Evolutionary conservation across 495 filamentous ascomycete genomes (phyloP).

Genomic region (Daldinia grandis): DNA sequence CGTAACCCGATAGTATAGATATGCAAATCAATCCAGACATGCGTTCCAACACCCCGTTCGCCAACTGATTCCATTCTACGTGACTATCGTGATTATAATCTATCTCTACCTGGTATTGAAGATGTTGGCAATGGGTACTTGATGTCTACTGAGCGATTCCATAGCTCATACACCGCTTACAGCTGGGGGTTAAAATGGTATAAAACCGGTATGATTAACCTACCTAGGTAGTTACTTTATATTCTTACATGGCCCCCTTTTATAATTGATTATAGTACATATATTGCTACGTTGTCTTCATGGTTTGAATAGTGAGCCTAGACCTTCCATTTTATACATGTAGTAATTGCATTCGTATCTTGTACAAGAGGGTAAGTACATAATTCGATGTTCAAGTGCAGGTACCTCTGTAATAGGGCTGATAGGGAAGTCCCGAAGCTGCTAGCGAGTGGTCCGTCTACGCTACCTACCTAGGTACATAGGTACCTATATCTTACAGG

Average conservation of each 20-base stretch:
- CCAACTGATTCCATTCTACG: background rate
- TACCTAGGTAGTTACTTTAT: background rate
- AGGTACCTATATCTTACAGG: background rate
- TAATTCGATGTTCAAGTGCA: background rate
- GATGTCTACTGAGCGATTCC: background rate
- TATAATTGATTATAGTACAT: background rate
- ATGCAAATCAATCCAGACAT: conserved; percentile 26
- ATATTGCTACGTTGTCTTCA: conserved; percentile 1
- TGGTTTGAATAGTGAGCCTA: background rate
- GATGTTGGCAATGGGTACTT: background rate
- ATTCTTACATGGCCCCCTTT: conserved; percentile 11
- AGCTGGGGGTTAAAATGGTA: background rate
- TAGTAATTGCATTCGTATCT: background rate
- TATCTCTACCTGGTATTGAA: background rate
- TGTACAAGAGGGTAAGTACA: no score
- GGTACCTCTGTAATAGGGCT: background rate
- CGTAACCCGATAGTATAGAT: conserved; percentile 30
- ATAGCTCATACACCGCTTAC: conserved; percentile 1
- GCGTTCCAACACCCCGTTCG: conserved; percentile 4
- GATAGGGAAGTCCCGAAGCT: background rate
- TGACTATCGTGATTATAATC: background rate
- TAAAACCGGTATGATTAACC: conserved; percentile 1
- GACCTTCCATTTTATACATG: background rate
- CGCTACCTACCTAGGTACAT: no score
- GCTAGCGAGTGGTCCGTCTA: background rate